Conservation (phyloP, 2,329 filamentous ascomycete genomes). For the Paecilomyces dactylethromorphus region DNA sequence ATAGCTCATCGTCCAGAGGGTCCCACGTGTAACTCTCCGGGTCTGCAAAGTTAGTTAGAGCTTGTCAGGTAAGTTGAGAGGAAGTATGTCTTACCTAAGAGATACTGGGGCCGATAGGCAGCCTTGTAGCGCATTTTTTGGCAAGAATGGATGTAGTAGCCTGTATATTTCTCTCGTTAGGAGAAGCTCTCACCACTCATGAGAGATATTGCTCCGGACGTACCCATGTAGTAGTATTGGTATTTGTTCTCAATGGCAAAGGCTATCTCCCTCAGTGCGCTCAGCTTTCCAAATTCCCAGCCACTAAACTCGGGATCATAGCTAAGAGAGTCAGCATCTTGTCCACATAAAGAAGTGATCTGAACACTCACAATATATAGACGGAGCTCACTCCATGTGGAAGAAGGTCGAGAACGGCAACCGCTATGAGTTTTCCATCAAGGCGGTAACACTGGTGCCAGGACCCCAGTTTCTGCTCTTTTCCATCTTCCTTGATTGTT, state of each 20-base stretch:
- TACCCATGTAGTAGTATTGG: slow-evolving; percentile 60
- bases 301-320: slow-evolving; percentile 56
- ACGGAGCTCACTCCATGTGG: slow-evolving; percentile 44
- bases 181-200: background rate
- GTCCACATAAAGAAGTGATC: background rate
- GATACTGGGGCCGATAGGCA: slow-evolving; percentile 39
- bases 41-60: slow-evolving; percentile 23
- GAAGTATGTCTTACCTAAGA: slow-evolving; percentile 34
- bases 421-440: slow-evolving; percentile 43
- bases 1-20: slow-evolving; percentile 35
- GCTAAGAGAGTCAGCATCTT: slow-evolving; percentile 17
- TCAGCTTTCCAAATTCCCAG: slow-evolving; percentile 58
- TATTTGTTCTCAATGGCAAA: slow-evolving; percentile 51
- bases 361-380: slow-evolving; percentile 39
- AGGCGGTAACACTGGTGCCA: slow-evolving; percentile 47
- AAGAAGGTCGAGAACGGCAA: slow-evolving; percentile 43
- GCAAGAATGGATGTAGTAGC: slow-evolving; percentile 57
- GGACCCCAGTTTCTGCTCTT: slow-evolving; percentile 40
- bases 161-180: slow-evolving; percentile 17
- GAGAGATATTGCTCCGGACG: slow-evolving; percentile 1
- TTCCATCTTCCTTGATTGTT: slow-evolving; percentile 25
- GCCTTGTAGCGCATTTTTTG: slow-evolving; percentile 48
- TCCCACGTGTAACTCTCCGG: slow-evolving; percentile 42
- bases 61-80: background rate
- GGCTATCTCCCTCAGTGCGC: slow-evolving; percentile 53